Evolutionary conservation across 345 rosid species (phyloP), one percentile per base, ranked within the genome.

Genomic region (Eucalyptus cloeziana): DNA sequence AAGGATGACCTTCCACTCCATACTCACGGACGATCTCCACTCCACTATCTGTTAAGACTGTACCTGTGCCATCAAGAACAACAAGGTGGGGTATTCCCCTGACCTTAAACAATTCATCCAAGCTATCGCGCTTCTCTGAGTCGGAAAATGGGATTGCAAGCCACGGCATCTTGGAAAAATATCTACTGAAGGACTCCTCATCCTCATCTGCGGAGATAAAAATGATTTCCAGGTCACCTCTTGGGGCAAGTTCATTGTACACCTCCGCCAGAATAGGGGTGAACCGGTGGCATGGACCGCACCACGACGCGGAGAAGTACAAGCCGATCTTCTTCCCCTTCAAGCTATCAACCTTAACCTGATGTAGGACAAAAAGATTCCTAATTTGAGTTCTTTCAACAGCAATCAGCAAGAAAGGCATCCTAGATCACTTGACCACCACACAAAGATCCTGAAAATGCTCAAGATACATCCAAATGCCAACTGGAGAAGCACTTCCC

Each of bases 221-320:
- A 22, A 95, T 86, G 90, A 87, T 85, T 96, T 97, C 98, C 49
- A 96, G 92, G 87, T 94, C 95, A 31, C 88, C 94, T 87, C 92
- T 93, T 2, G 91, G 22, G 86, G 89, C 90, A 91, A 96, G 92
- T 56, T 94, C 94, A 24, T 90, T 86, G 90, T 97, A 94, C 45
- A 92, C 93, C 87, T 97, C 96, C 6, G 91, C 90, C 69, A 97
- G 89, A 79, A 54, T 87, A 1, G 99, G 99, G 86, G 98, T 97
- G 89, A 96, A 96, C 6, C 56, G 89, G 14, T 60, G 93, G 92
- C 99, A 95, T 0, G 98, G 98, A 44, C 96, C 96, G 40, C 99
- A 97, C 98, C 98, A 96, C 15, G 94, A 94, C 17, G 97, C 99
- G 16, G 99, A 96, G 88, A 96, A 96, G 91, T 97, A 97, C 85